Conservation (phyloP, 352 stramenopile genomes). For the Pythium rishiriense region DNA sequence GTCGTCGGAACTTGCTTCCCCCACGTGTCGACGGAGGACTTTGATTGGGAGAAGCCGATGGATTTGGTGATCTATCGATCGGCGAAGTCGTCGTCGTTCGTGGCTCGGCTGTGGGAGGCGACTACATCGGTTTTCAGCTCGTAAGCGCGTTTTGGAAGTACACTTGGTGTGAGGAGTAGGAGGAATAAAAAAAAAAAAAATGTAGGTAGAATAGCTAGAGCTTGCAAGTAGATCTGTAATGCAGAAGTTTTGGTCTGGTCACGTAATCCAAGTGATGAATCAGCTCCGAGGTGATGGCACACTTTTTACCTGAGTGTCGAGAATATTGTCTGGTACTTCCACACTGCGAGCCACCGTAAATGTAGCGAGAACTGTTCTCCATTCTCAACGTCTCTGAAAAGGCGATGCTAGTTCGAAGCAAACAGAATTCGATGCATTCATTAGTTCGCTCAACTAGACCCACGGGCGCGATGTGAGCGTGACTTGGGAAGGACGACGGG, state of each 20-base stretch:
- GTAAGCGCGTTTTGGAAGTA: not conserved
- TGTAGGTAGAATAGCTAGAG: too few species aligned
- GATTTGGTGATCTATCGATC: conserved; percentile 47
- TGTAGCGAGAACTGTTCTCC: too few species aligned
- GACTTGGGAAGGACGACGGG: conserved; percentile 11
- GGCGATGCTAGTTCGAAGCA: too few species aligned
- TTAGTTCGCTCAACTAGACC: conserved; percentile 8
- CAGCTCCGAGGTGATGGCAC: too few species aligned
- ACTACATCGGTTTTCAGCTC: conserved; percentile 9
- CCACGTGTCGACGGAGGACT: conserved; percentile 61
- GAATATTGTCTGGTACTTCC: too few species aligned
- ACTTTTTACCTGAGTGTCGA: too few species aligned
- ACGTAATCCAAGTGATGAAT: too few species aligned
- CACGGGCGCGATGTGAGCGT: conserved; percentile 15
- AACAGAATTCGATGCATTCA: not conserved
- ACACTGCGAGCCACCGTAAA: too few species aligned
- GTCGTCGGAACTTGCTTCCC: conserved; percentile 46
- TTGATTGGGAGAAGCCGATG: conserved; percentile 44
- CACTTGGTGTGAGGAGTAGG: too few species aligned
- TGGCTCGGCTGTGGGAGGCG: conserved; percentile 8
- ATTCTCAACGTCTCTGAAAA: too few species aligned
- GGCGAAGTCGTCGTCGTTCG: conserved; percentile 2
- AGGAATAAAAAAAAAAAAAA: too few species aligned
- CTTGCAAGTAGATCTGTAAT: conserved; percentile 3
- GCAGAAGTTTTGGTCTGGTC: not conserved